Base-by-base conservation (phyloP, 768 basidiomycete species). In the Mycena albidolilacea region DNA sequence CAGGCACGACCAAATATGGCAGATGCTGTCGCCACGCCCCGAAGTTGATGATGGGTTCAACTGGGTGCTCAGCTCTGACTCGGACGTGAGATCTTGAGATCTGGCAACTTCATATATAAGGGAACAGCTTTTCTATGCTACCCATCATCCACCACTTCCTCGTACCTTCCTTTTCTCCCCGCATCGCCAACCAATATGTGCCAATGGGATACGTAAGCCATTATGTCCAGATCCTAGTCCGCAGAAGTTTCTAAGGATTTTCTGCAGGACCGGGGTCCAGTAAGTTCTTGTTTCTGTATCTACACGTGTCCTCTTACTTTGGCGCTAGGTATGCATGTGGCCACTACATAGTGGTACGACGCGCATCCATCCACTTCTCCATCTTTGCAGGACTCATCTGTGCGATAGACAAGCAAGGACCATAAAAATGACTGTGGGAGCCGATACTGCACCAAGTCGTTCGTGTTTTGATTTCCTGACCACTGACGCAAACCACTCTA, bases 241-340 rank as follows among this genome's bases (percentile, higher is more conserved):
- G 57, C 19, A 41, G 52, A 21, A 7, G 15, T 3, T 46, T 14
- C 15, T 57, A 43, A 43, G 8, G 4, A 58, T 55, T 46, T 37
- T 5, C 44, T 17, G 11, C 44, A 73, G 72, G 0, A 65, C 74
- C 71, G 74, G 74, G 10, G 55, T 75, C 43, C 63, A 72, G 88
- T 90, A 71, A 71, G 85, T 67, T 77, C 54, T 71, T 71, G 72
- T 72, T 39, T 38, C 19, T 71, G 67, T 75, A 59, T 69, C 69
- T 52, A 65, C 60, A 67, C 69, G 1, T 74, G 54, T 82, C 78
- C 77, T 39, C 75, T 80, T 70, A 74, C 69, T 72, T 73, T 69
- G 68, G 92, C 74, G 91, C 88, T 73, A 90, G 90, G 84, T 85
- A 90, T 78, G 92, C 91, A 79, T 95, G 93, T 80, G 93, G 93